phyloP scores from a whole-genome alignment of 1,284 basidiomycete species.

The Ganoderma sp. region DNA sequence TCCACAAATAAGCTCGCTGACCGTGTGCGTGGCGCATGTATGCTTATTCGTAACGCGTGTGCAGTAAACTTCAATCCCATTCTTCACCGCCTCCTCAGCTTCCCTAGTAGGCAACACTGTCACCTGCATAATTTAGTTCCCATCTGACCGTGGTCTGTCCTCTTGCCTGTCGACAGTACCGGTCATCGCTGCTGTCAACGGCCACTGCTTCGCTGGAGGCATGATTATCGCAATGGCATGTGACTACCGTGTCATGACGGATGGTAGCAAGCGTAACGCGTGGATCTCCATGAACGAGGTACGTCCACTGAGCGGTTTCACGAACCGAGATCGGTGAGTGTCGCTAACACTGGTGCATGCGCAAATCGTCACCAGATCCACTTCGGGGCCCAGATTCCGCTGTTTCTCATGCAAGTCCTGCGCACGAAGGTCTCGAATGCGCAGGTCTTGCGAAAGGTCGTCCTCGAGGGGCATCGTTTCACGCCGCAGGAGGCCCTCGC shows the following conservation, averaged over 20 bases:
- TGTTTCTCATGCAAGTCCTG: conserved; percentile 73
- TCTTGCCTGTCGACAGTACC: conserved; percentile 56
- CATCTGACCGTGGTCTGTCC: conserved; percentile 14
- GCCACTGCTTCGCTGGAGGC: conserved; percentile 90
- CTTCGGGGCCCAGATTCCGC: conserved; percentile 83
- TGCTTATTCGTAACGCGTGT: not conserved
- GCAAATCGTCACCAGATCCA: conserved; percentile 58
- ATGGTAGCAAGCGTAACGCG: conserved; percentile 76
- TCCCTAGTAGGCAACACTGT: conserved; percentile 61
- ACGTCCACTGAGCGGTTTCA: conserved; percentile 8
- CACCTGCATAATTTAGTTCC: not conserved
- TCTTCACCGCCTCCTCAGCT: conserved; percentile 56
- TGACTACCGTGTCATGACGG: conserved; percentile 91
- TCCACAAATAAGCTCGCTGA: not conserved
- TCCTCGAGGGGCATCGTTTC: conserved; percentile 85
- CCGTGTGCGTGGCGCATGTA: not conserved
- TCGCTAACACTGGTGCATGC: not conserved
- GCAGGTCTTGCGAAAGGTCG: conserved; percentile 73
- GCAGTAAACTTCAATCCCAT: conserved; percentile 45
- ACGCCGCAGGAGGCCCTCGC: conserved; percentile 74
- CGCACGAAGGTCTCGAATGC: conserved; percentile 69
- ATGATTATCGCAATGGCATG: conserved; percentile 83
- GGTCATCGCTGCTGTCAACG: conserved; percentile 89
- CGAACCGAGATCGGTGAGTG: not conserved
- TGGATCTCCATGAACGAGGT: conserved; percentile 97